Evolutionary conservation across 768 basidiomycete genomes (phyloP).

Genomic region (Mycena chlorophos): DNA sequence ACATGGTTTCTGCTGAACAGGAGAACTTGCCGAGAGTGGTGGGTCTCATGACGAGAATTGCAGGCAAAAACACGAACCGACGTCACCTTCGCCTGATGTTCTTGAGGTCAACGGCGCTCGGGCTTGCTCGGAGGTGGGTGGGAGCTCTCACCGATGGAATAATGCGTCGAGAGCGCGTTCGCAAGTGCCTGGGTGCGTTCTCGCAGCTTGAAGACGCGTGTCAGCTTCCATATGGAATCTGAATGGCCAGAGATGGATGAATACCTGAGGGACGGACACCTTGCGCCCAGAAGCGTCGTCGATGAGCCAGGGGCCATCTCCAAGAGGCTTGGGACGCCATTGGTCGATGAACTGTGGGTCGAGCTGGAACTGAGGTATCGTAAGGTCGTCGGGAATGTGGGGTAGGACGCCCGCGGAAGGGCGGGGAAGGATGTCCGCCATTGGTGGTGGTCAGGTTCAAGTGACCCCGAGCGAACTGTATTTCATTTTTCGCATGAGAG

Average conservation of each 20-base stretch:
- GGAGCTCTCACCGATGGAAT: slow-evolving; percentile 42
- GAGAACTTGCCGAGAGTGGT: slow-evolving; percentile 42
- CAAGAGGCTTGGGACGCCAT: slow-evolving; percentile 37
- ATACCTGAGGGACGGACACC: slow-evolving; percentile 43
- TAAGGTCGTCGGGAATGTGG: slow-evolving; percentile 50
- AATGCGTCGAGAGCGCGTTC: slow-evolving; percentile 43
- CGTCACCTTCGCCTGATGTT: slow-evolving; percentile 45
- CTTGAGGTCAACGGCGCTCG: slow-evolving; percentile 1
- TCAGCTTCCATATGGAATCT: not conserved
- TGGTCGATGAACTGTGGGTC: slow-evolving; percentile 38
- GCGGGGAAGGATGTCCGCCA: slow-evolving; percentile 32
- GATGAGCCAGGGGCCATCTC: slow-evolving; percentile 45
- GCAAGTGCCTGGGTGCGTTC: slow-evolving; percentile 49
- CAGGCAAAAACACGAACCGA: slow-evolving; percentile 42
- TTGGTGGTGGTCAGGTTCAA: not conserved
- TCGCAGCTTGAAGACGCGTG: slow-evolving; percentile 37
- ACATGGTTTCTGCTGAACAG: slow-evolving; percentile 69
- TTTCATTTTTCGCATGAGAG: not conserved
- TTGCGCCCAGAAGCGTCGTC: slow-evolving; percentile 49
- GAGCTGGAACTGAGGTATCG: slow-evolving; percentile 55
- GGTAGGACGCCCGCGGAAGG: slow-evolving; percentile 33
- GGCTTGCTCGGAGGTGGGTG: no score
- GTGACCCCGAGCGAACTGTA: not conserved
- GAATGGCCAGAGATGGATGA: not conserved
- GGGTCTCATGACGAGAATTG: not conserved